phyloP scores from a whole-genome alignment of 805 yeast species.

The Nakazawaea anatomiae region DNA sequence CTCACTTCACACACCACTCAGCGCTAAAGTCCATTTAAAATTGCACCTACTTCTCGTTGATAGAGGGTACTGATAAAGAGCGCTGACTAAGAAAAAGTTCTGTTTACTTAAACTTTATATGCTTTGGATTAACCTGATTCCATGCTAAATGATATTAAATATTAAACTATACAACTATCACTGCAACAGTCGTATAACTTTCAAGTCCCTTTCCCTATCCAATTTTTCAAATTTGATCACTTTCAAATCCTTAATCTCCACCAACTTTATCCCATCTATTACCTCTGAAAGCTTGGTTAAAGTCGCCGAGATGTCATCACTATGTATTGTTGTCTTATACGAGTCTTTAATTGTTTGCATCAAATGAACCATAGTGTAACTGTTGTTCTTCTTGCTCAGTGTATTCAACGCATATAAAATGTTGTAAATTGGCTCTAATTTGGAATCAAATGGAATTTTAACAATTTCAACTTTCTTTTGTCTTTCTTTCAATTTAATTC shows the following conservation, averaged over 20 bases:
- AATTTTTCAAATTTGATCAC: slow-evolving; percentile 16
- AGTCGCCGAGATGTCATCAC: slow-evolving; percentile 13
- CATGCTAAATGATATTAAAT: too few species aligned
- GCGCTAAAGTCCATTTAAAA: too few species aligned
- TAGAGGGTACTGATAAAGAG: too few species aligned
- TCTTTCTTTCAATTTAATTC: slow-evolving; percentile 32
- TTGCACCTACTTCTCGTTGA: too few species aligned
- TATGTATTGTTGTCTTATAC: slow-evolving; percentile 13
- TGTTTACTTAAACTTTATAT: too few species aligned
- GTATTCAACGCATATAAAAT: slow-evolving; percentile 17
- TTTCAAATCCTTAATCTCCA: slow-evolving; percentile 15
- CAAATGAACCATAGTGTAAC: slow-evolving; percentile 10
- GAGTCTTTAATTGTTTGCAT: slow-evolving; percentile 18
- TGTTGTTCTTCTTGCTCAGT: slow-evolving; percentile 13
- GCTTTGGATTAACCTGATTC: too few species aligned
- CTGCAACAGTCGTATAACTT: slow-evolving; percentile 1
- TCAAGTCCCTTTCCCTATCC: slow-evolving; percentile 15
- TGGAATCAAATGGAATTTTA: slow-evolving; percentile 11
- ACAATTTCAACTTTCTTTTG: slow-evolving; percentile 11
- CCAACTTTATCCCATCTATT: slow-evolving; percentile 11
- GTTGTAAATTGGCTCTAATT: slow-evolving; percentile 17
- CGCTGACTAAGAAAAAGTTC: too few species aligned
- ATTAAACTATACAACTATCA: not conserved
- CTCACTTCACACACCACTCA: too few species aligned
- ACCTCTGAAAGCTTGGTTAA: slow-evolving; percentile 10